Percentiles rank a stretch among this genome's conserved stretches.
phyloP scores from a whole-genome alignment of 108 stramenopile genomes.

The Pseudonitzschia delicatissima region DNA sequence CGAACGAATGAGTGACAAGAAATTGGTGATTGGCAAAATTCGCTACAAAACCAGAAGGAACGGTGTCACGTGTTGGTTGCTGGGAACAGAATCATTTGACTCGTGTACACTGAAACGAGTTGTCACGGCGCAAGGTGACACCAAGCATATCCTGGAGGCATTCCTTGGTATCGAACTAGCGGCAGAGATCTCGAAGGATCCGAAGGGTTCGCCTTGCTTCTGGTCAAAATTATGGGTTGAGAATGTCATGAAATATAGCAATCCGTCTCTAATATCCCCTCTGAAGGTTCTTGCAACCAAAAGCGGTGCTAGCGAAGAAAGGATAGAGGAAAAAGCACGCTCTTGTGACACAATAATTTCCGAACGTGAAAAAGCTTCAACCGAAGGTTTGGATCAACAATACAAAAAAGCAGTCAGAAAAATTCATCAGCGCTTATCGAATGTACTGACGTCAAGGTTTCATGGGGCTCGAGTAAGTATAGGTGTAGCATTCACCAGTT shows the following conservation, averaged over 20 bases:
- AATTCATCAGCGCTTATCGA: slow-evolving; percentile 24
- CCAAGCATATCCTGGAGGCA: slow-evolving; percentile 9
- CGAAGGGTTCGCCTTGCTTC: slow-evolving; percentile 13
- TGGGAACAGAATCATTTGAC: slow-evolving; percentile 26
- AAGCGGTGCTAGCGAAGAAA: background rate
- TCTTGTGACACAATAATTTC: background rate
- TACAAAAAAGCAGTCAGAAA: slow-evolving; percentile 26
- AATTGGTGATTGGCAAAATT: background rate
- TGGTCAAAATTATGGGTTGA: slow-evolving; percentile 19
- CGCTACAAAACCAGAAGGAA: slow-evolving; percentile 13
- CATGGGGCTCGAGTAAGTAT: slow-evolving; percentile 5
- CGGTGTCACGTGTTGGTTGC: slow-evolving; percentile 20
- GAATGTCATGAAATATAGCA: background rate
- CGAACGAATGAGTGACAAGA: slow-evolving; percentile 15
- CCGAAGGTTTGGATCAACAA: slow-evolving; percentile 4
- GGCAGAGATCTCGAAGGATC: slow-evolving; percentile 4
- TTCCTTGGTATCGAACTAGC: slow-evolving; percentile 10
- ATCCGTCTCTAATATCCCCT: slow-evolving; percentile 15
- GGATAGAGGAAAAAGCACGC: background rate
- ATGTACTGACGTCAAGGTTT: slow-evolving; percentile 27
- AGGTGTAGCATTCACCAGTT: no score
- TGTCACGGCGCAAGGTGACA: slow-evolving; percentile 8
- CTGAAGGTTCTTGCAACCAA: slow-evolving; percentile 8
- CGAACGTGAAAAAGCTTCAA: background rate
- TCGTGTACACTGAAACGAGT: background rate